Percentiles rank a stretch among this genome's conserved stretches.
These are phyloP conservation scores for Naegleria gruberi DNA, from an alignment of 208 protist species.

Conservation along the genomic window DNA sequence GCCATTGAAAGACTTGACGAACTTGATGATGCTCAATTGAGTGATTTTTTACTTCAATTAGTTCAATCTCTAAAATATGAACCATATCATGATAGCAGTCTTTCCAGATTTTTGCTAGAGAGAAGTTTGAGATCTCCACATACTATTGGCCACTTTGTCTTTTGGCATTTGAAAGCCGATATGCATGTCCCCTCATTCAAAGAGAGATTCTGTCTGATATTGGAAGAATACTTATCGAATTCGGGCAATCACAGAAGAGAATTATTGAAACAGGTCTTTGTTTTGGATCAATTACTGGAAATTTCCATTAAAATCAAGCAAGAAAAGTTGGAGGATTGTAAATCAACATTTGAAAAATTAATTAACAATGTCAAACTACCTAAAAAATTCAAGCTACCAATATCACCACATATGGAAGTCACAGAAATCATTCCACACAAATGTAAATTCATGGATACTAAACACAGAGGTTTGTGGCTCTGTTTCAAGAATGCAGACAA, in stretches of 20 bases:
- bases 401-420: conserved; percentile 61
- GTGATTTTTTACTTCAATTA: not conserved
- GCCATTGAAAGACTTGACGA: not conserved
- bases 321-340: not conserved
- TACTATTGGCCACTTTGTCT: conserved; percentile 63
- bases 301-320: conserved; percentile 49
- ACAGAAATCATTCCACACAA: conserved; percentile 60
- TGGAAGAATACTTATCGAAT: conserved; percentile 42
- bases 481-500: conserved; percentile 69
- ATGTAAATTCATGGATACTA: conserved; percentile 82
- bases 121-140: conserved; percentile 58
- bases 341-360: not conserved
- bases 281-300: conserved; percentile 52
- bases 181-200: conserved; percentile 55
- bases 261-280: conserved; percentile 30
- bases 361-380: conserved; percentile 52
- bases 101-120: conserved; percentile 58
- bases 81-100: conserved; percentile 60
- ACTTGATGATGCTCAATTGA: not conserved
- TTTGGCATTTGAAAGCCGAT: conserved; percentile 73
- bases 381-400: conserved; percentile 56
- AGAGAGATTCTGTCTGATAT: conserved; percentile 64
- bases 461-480: conserved; percentile 79
- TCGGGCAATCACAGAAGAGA: not conserved
- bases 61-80: conserved; percentile 62